Evolutionary conservation across 768 basidiomycete genomes (phyloP).

Genomic region (Coprinopsis sp.): DNA sequence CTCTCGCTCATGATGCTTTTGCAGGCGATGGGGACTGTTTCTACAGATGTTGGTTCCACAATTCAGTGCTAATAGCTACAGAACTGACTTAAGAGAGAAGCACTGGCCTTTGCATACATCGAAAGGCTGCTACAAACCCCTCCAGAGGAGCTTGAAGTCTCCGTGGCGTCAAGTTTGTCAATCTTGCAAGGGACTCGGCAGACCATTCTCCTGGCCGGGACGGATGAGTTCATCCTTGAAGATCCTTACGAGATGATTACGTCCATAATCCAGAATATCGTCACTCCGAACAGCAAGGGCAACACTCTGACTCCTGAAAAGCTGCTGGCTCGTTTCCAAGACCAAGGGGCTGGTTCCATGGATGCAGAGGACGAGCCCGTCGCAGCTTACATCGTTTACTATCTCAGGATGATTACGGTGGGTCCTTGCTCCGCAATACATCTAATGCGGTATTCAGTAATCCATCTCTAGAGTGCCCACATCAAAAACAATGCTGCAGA

Average conservation of each 20-base stretch:
- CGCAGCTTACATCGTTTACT: slow-evolving; percentile 30
- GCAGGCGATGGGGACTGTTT: slow-evolving; percentile 91
- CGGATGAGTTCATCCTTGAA: slow-evolving; percentile 64
- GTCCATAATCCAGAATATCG: slow-evolving; percentile 43
- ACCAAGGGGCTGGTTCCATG: slow-evolving; percentile 19
- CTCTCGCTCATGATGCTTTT: not conserved
- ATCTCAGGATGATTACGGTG: slow-evolving; percentile 73
- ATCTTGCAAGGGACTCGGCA: slow-evolving; percentile 45
- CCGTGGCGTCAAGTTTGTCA: slow-evolving; percentile 47
- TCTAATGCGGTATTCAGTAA: not conserved
- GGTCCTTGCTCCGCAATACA: slow-evolving; percentile 10
- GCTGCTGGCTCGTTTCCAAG: slow-evolving; percentile 52
- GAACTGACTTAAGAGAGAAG: slow-evolving; percentile 31
- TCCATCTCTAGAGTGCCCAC: slow-evolving; percentile 51
- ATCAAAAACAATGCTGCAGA: slow-evolving; percentile 59
- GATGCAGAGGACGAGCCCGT: not conserved
- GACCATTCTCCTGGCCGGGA: slow-evolving; percentile 53
- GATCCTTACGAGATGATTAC: slow-evolving; percentile 70
- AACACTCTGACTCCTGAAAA: slow-evolving; percentile 28
- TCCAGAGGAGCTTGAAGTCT: slow-evolving; percentile 39
- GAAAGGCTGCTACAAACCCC: slow-evolving; percentile 55
- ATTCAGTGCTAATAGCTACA: not conserved
- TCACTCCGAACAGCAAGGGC: slow-evolving; percentile 32
- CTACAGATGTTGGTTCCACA: slow-evolving; percentile 64
- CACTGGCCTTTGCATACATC: slow-evolving; percentile 78